Conservation (phyloP, 2,329 filamentous ascomycete genomes). For the Pseudogymnoascus sp. region DNA sequence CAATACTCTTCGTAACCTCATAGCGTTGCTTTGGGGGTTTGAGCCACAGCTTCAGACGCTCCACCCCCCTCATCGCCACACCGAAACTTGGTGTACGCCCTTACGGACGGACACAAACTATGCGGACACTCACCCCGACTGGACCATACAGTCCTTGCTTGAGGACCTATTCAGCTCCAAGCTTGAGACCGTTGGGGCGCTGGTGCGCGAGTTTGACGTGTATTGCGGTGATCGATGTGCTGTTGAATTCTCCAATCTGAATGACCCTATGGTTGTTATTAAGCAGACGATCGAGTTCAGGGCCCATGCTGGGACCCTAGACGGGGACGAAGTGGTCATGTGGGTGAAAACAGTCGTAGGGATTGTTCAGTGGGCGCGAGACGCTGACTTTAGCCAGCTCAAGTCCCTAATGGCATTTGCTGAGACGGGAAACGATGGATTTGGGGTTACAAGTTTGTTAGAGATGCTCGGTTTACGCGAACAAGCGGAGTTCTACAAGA, state of each 20-base stretch:
- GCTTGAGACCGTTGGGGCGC: neutral
- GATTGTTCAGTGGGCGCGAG: constrained; percentile 16
- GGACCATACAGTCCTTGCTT: neutral
- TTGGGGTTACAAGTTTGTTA: neutral
- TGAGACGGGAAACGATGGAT: neutral
- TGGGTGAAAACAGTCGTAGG: constrained; percentile 19
- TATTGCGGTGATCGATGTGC: neutral
- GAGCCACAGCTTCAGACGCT: constrained; percentile 24
- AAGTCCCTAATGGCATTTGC: neutral
- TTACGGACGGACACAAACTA: neutral
- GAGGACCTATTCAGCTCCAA: neutral
- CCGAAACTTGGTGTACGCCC: constrained; percentile 3
- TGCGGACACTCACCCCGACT: neutral
- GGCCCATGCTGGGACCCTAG: constrained; percentile 20
- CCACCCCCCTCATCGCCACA: constrained; percentile 17
- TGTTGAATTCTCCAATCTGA: neutral
- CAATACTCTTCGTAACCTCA: constrained; percentile 24
- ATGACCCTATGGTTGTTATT: neutral
- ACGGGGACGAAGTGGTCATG: constrained; percentile 10
- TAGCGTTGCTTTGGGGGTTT: constrained; percentile 23
- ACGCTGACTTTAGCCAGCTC: neutral
- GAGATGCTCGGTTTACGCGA: neutral
- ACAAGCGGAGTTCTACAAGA: neutral
- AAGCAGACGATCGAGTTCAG: constrained; percentile 23
- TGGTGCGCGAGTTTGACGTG: neutral